Evolutionary conservation across 257 asterid genomes (phyloP).

Genomic region (Parsonsia alboflavescens): DNA sequence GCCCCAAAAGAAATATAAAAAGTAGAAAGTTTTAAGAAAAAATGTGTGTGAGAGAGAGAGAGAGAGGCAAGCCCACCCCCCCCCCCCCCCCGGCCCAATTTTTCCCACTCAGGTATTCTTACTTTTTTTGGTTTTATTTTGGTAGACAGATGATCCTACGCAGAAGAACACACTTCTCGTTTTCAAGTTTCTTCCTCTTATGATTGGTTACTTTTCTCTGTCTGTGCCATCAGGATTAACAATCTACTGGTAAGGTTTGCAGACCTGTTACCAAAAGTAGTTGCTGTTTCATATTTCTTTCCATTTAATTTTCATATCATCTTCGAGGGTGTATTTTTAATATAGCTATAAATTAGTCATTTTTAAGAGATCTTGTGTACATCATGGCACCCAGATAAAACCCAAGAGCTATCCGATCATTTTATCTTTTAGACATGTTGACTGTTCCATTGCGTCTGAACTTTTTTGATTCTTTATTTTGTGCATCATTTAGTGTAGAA

Average conservation of each 20-base stretch:
- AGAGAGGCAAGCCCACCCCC: too few species aligned
- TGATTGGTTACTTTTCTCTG: conserved; percentile 98
- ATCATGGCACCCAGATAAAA: not conserved
- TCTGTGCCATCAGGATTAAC: conserved; percentile 99
- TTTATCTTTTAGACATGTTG: not conserved
- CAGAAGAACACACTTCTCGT: conserved; percentile 95
- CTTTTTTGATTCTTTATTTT: not conserved
- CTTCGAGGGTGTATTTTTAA: not conserved
- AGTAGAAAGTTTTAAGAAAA: too few species aligned
- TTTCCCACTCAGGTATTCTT: conserved; percentile 4
- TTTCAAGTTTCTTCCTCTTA: conserved; percentile 93
- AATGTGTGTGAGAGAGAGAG: not conserved
- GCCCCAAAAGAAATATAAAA: too few species aligned
- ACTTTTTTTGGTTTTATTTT: conserved; percentile 32
- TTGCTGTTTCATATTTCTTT: not conserved
- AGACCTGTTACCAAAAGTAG: not conserved
- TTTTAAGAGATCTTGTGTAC: not conserved
- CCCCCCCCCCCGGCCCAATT: too few species aligned
- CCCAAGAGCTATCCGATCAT: not conserved
- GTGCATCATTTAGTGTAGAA: not conserved
- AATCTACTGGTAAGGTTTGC: conserved; percentile 71
- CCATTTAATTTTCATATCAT: not conserved
- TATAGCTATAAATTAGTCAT: not conserved
- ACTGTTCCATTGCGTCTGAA: not conserved
- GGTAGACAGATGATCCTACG: conserved; percentile 93